phyloP scores from a whole-genome alignment of 2,329 filamentous ascomycete genomes.

The Leptosphaerulina australis region DNA sequence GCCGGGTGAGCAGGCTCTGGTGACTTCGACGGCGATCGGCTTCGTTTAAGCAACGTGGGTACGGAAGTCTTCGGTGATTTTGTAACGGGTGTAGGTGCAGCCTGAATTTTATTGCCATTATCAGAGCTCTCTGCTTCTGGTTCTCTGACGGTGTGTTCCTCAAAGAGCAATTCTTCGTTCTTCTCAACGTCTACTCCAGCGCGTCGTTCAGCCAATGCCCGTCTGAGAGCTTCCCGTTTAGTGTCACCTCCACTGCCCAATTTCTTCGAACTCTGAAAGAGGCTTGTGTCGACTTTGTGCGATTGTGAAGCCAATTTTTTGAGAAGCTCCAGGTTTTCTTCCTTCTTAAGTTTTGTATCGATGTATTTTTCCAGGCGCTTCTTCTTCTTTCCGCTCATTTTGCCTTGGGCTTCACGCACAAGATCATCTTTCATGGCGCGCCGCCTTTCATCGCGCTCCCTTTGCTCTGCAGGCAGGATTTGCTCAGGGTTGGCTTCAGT shows the following conservation, averaged over 20 bases:
- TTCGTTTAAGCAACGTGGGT: conserved; percentile 20
- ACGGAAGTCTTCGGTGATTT: not conserved
- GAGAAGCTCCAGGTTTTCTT: conserved; percentile 84
- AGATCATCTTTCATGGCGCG: conserved; percentile 61
- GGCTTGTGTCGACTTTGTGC: conserved; percentile 76
- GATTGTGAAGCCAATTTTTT: conserved; percentile 75
- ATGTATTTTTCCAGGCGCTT: conserved; percentile 74
- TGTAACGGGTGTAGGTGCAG: not conserved
- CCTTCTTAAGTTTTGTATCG: conserved; percentile 91
- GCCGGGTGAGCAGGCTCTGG: conserved; percentile 5
- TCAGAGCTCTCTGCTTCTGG: conserved; percentile 36
- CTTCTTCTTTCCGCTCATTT: conserved; percentile 68
- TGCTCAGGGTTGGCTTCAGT: conserved; percentile 60
- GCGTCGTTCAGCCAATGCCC: conserved; percentile 67
- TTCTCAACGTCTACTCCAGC: conserved; percentile 65
- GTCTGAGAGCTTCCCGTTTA: conserved; percentile 70
- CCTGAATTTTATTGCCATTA: conserved; percentile 27
- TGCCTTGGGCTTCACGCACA: conserved; percentile 58
- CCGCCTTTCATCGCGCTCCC: conserved; percentile 61
- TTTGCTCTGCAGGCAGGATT: conserved; percentile 56
- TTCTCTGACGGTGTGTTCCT: conserved; percentile 41
- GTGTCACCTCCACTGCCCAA: conserved; percentile 72
- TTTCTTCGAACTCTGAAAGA: conserved; percentile 77
- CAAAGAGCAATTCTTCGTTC: conserved; percentile 62
- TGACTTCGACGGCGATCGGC: conserved; percentile 24